Evolutionary conservation across 2,329 filamentous ascomycete genomes (phyloP).

Genomic region (Blumeria hordei): DNA sequence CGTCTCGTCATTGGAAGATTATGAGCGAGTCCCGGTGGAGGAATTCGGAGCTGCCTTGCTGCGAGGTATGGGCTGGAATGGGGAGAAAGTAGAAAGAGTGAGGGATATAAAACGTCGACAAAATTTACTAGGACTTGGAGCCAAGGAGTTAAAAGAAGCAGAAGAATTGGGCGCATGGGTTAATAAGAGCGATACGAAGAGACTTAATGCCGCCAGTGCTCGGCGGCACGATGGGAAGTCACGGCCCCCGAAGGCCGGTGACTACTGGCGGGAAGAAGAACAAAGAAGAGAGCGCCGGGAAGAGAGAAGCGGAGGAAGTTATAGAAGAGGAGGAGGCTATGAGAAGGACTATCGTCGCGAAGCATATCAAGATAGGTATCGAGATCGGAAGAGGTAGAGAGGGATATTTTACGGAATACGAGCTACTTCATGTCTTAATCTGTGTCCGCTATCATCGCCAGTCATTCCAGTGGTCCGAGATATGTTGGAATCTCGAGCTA

Average conservation of each 20-base stretch:
- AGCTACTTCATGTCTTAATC: too few species aligned
- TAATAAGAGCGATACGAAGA: conserved; percentile 34
- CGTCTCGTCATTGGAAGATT: conserved; percentile 55
- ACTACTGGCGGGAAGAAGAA: conserved; percentile 20
- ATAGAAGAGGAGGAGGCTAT: conserved; percentile 11
- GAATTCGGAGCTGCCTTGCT: conserved; percentile 83
- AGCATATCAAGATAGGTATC: conserved; percentile 6
- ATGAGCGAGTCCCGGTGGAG: conserved; percentile 73
- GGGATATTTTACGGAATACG: too few species aligned
- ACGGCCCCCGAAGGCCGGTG: conserved; percentile 5
- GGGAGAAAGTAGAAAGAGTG: conserved; percentile 30
- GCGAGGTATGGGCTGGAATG: conserved; percentile 90
- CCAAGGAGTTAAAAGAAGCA: conserved; percentile 49
- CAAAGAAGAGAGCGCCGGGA: conserved; percentile 18
- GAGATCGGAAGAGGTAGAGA: conserved; percentile 7
- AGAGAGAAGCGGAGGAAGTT: conserved; percentile 12
- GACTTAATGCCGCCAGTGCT: conserved; percentile 16
- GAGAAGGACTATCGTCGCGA: conserved; percentile 11
- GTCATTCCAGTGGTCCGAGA: too few species aligned
- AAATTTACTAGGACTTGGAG: conserved; percentile 68
- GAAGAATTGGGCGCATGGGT: conserved; percentile 65
- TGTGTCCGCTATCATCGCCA: too few species aligned
- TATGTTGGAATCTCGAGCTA: too few species aligned
- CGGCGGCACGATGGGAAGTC: neutral
- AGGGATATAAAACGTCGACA: conserved; percentile 46